phyloP scores from a whole-genome alignment of 257 asterid genomes.

The Gardenia jasminoides region DNA sequence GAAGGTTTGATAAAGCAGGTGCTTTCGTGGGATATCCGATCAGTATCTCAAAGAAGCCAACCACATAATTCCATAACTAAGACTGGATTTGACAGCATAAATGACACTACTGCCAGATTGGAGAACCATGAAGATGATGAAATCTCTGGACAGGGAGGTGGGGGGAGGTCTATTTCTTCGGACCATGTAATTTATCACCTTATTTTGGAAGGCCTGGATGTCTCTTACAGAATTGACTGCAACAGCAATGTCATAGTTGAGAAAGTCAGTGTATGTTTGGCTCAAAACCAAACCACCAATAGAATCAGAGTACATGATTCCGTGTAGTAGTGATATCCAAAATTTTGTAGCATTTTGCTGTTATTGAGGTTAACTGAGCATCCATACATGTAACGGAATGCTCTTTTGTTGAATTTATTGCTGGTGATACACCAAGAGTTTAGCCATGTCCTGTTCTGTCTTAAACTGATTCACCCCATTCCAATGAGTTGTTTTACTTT shows the following conservation, averaged over 20 bases:
- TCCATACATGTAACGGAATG: not conserved
- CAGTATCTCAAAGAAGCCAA: slow-evolving; percentile 70
- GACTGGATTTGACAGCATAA: slow-evolving; percentile 17
- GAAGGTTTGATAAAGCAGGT: slow-evolving; percentile 66
- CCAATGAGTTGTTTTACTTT: too few relatives aligned
- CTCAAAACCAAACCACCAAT: slow-evolving; percentile 11
- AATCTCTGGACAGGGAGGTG: slow-evolving; percentile 31
- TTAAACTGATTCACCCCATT: not conserved
- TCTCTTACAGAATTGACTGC: slow-evolving; percentile 67
- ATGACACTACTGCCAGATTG: slow-evolving; percentile 5
- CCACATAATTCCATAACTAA: slow-evolving; percentile 33
- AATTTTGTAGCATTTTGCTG: not conserved
- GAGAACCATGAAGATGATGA: slow-evolving; percentile 32
- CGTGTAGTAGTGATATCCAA: not conserved
- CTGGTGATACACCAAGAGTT: not conserved
- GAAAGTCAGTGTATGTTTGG: slow-evolving; percentile 30
- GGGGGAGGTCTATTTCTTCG: slow-evolving; percentile 16
- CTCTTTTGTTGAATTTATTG: not conserved
- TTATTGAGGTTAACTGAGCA: not conserved
- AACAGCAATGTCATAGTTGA: slow-evolving; percentile 63
- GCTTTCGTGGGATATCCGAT: slow-evolving; percentile 86
- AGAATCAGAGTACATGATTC: not conserved
- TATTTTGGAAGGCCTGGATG: slow-evolving; percentile 60
- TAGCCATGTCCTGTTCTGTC: not conserved
- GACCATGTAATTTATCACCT: slow-evolving; percentile 56